Evolutionary conservation across 441 rosid genomes (phyloP).

Genomic region (Francoa sonchifolia): DNA sequence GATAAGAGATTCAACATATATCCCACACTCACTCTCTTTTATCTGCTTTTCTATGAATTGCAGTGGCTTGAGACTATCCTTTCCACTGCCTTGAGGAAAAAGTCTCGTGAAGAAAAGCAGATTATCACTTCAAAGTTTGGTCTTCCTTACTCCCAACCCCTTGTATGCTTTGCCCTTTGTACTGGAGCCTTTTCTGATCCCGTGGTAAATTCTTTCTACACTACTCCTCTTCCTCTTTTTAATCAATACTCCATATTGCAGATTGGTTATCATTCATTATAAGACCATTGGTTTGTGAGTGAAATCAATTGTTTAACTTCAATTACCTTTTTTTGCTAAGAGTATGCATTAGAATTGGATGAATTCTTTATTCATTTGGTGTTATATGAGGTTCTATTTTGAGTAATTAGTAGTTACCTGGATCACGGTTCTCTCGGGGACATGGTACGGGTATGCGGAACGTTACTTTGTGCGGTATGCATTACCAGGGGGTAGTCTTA

Average conservation of each 20-base stretch:
- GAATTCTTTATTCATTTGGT: too few species aligned
- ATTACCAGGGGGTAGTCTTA: too few species aligned
- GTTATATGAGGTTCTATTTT: too few species aligned
- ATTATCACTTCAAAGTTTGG: constrained; percentile 40
- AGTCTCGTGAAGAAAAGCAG: constrained; percentile 53
- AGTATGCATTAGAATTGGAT: too few species aligned
- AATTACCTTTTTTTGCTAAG: too few species aligned
- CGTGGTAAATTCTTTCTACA: constrained; percentile 32
- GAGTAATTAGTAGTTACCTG: too few species aligned
- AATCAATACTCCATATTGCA: not conserved
- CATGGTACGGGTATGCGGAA: too few species aligned
- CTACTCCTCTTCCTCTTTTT: not conserved
- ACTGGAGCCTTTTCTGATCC: constrained; percentile 82
- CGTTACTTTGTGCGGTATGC: too few species aligned
- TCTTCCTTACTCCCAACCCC: constrained; percentile 40
- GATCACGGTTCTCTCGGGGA: too few species aligned
- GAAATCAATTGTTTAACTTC: too few species aligned
- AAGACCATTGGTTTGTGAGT: not conserved
- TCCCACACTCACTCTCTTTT: constrained; percentile 7
- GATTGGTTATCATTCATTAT: not conserved
- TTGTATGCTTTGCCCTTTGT: constrained; percentile 69
- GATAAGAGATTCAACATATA: not conserved
- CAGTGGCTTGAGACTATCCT: constrained; percentile 85
- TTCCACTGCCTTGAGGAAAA: constrained; percentile 63
- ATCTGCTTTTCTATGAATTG: constrained; percentile 11